Base-by-base conservation (phyloP, 73 alveolate species). In the Paramecium biaurelia region DNA sequence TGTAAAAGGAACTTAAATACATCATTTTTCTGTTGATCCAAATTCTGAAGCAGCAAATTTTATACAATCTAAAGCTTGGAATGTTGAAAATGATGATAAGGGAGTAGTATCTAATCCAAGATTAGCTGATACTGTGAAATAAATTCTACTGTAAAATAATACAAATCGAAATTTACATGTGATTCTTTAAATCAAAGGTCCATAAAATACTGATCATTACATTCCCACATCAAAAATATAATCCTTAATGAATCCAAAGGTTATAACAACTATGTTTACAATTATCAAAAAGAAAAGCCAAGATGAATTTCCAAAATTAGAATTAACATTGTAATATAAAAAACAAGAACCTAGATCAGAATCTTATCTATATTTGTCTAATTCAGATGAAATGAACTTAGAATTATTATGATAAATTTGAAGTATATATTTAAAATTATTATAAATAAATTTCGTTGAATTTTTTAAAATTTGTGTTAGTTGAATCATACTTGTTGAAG, bases 31-130 rank as follows among this genome's bases (percentile, higher is more conserved):
- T 10, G 90, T 79, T 8, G 90, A 79, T 79, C 45, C 76, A 4
- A 79, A 41, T 79, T 79, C 76, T 23, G 43, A 32, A 42, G 76
- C 74, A 3, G 90, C 90, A 18, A 79, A 79, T 45, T 79, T 79
- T 30, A 79, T 79, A 0, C 47, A 79, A 79, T 41, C 76, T 43
- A 79, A 79, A 15, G 90, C 90, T 3, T 79, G 90, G 90, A 47
- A 5, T 30, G 90, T 37, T 6, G 45, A 15, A 43, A 47, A 18
- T 21, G 42, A 47, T 20, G 70, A 79, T 11, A 38, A 72, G 4
- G 58, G 67, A 34, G n/a, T 10, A 1, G 72, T 79, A 2, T 9
- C 30, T 21, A 79, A 79, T 42, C 15, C 53, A 30, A 38, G 76
- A 42, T 12, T 30, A 43, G 74, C 42, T 14, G 76, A n/a, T 10